phyloP scores from a whole-genome alignment of 2,329 filamentous ascomycete species.

The Biscogniauxia marginata region DNA sequence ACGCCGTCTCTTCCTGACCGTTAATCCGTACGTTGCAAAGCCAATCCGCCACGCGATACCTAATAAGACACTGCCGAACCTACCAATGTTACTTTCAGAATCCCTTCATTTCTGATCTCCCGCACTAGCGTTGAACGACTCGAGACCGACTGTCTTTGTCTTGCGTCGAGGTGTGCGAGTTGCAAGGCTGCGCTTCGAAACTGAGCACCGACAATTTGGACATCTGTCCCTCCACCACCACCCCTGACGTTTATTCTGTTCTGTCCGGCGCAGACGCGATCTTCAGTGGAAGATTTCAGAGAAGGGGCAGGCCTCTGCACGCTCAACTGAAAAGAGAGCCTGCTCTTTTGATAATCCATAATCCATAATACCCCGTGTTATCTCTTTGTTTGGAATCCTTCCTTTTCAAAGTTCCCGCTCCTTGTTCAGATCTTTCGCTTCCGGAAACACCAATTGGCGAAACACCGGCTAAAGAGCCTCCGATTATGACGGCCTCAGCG shows the following conservation, averaged over 20 bases:
- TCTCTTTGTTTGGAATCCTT: not conserved
- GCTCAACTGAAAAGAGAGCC: not conserved
- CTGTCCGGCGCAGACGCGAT: not conserved
- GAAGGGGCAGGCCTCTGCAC: not conserved
- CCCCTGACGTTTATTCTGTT: not conserved
- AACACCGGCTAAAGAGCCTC: not conserved
- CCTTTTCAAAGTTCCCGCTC: not conserved
- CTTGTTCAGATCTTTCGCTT: not conserved
- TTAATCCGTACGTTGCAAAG: too few relatives aligned
- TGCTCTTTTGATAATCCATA: not conserved
- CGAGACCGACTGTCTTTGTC: not conserved
- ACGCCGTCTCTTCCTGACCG: not conserved
- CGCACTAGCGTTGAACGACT: constrained; percentile 13
- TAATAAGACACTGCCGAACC: constrained; percentile 9
- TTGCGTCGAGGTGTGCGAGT: constrained; percentile 3
- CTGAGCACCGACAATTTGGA: constrained; percentile 23
- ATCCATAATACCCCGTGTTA: not conserved
- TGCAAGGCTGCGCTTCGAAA: constrained; percentile 16
- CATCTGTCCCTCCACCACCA: constrained; percentile 13
- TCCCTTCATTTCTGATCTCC: constrained; percentile 11
- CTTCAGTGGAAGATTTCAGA: too few relatives aligned
- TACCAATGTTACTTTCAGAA: constrained; percentile 5
- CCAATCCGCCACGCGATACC: constrained; percentile 1
- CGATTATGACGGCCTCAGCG: constrained; percentile 25
- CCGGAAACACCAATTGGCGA: not conserved